Evolutionary conservation across 257 asterid genomes (phyloP).

Genomic region (Vinca minor): DNA sequence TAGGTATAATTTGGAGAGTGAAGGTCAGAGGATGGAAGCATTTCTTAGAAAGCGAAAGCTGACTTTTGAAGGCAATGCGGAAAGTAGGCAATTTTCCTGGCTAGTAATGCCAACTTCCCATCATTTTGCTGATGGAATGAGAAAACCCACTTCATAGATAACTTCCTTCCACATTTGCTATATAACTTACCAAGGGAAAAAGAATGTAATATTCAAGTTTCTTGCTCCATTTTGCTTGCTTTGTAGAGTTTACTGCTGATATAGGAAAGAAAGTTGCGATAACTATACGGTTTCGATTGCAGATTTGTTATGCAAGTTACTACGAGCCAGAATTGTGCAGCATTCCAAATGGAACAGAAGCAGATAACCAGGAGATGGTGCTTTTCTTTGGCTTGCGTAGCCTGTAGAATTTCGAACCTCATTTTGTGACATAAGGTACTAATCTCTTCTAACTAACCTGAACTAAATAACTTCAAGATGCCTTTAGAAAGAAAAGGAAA

Average conservation of each 20-base stretch:
- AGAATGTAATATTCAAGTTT: constrained; percentile 6
- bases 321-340: neutral
- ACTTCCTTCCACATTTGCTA: constrained; percentile 21
- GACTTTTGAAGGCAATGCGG: constrained; percentile 35
- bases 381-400: neutral
- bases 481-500: neutral
- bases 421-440: neutral
- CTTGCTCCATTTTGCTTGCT: neutral
- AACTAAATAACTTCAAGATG: neutral
- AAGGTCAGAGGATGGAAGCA: constrained; percentile 28
- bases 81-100: constrained; percentile 36
- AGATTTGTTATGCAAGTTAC: neutral
- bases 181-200: constrained; percentile 13
- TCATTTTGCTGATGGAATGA: constrained; percentile 40
- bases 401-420: neutral
- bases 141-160: constrained; percentile 44
- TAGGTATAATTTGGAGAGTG: constrained; percentile 31
- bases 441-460: neutral
- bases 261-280: neutral
- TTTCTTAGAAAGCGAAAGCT: constrained; percentile 50
- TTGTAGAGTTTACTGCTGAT: neutral
- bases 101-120: constrained; percentile 36
- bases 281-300: neutral
- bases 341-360: neutral
- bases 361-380: neutral